Evolutionary conservation across 2,329 filamentous ascomycete species (phyloP), one percentile per base, ranked within the genome.

Genomic region (Scorias spongiosa): DNA sequence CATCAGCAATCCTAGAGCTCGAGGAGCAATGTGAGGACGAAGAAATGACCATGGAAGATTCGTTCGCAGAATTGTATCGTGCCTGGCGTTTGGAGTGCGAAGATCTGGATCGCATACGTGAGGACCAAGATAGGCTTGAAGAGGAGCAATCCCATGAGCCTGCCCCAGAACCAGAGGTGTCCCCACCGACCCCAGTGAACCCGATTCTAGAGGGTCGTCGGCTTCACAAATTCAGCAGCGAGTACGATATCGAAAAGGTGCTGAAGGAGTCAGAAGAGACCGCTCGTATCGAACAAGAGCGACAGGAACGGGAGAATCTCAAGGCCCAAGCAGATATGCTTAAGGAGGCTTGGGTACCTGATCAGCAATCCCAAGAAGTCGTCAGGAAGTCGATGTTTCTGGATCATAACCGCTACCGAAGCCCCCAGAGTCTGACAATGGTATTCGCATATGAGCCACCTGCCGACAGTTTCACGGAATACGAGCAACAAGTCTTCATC

Each of bases 341-440:
- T 39, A 86, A 84, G 56, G 84, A 89, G 59, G 84, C 84, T 0
- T 69, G 73, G 3, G 76, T 89, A 40, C 84, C 84, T 0, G 68
- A 77, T 45, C 81, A 86, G 72, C 73, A 78, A 65, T 73, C 71
- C 8, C 65, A 71, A 9, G 70, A 78, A 43, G 75, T 82, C 48
- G 74, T 72, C 42, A 63, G 74, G 34, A 69, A 72, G 42, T 68
- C 69, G 15, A 67, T 72, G 40, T 87, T 78, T 53, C 68, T 72
- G 38, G 81, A 89, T 57, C 74, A 67, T 2, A 78, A 80, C 11
- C 80, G 81, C 29, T 71, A 74, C 39, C 69, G 81, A 17, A 71
- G 77, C 17, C 72, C 80, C 15, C 75, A 81, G 43, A 73, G 76
- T 55, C 75, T 84, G 10, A 77, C 87, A 8, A 69, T 76, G 2